phyloP scores from a whole-genome alignment of 371 early-diverging fungal genomes.

The Apophysomyces sp. region DNA sequence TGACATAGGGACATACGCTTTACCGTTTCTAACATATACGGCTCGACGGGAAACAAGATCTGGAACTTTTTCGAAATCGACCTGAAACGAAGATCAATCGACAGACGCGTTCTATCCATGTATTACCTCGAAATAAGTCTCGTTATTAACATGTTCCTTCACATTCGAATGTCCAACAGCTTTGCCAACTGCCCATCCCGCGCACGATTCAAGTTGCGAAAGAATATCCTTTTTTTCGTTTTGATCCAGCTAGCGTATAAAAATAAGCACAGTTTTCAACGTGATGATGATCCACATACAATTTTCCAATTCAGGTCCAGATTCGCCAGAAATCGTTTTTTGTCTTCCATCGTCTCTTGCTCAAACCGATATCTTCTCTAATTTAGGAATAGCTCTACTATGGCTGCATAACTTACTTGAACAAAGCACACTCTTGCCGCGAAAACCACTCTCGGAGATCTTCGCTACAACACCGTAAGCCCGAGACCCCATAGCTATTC shows the following conservation, averaged over 20 bases:
- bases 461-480: conserved; percentile 45
- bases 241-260: conserved; percentile 8
- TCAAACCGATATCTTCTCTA: conserved; percentile 52
- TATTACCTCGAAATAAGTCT: conserved; percentile 56
- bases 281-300: conserved; percentile 25
- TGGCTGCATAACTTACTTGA: conserved; percentile 54
- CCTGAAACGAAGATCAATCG: conserved; percentile 37
- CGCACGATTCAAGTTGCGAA: conserved; percentile 29
- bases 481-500: neutral
- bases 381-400: neutral
- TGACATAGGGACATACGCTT: conserved; percentile 81
- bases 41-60: conserved; percentile 71
- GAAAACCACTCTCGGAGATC: conserved; percentile 91
- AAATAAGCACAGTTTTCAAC: neutral
- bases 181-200: conserved; percentile 2
- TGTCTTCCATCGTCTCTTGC: conserved; percentile 55
- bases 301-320: conserved; percentile 59
- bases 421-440: conserved; percentile 82
- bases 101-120: neutral
- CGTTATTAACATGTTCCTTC: conserved; percentile 26
- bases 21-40: conserved; percentile 76
- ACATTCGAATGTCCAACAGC: neutral
- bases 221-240: conserved; percentile 23
- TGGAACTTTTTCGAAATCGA: conserved; percentile 85
- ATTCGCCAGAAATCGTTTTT: conserved; percentile 51